Evolutionary conservation across 2,329 filamentous ascomycete species (phyloP), one percentile per base, ranked within the genome.

Genomic region (Colletotrichum coccodes): DNA sequence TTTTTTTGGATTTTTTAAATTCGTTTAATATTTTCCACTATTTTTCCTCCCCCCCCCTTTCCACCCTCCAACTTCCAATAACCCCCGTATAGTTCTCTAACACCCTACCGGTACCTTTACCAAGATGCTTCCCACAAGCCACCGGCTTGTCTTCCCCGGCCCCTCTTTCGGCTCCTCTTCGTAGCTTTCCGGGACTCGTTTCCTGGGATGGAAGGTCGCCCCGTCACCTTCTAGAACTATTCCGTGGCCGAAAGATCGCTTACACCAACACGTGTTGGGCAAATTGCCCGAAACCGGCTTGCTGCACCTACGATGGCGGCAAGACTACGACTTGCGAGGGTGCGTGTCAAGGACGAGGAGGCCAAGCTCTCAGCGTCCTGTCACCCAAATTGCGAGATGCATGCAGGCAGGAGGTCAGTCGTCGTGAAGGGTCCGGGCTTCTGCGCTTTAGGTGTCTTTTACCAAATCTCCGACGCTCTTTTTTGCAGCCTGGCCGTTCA

Each of bases 141-240:
- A 53, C 46, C 49, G 64, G 64, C 60, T 54, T 64, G 36, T 30
- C 23, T 53, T 59, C 53, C 65, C 52, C 52, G 53, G 53, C 46
- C 64, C 38, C 60, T 64, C 64, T 47, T 36, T 30, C 64, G 60
- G 60, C 53, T 47, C 60, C 60, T 59, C 60, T 40, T 64, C 60
- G 44, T 64, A 53, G 36, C 23, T 44, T 47, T 52, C 60, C 60
- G 60, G 65, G 38, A 16, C 47, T 64, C 38, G 42, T 11, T 64
- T 18, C 65, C 60, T 47, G 38, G 46, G 53, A 53, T 38, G 65
- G 47, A 68, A 60, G 47, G 38, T 28, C 53, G 28, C 40, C 54
- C 60, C 40, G 54, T 32, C 46, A n/a, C 38, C 60, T 68, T 68
- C 60, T 68, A 64, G 64, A 68, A 68, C 30, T 28, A 49, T 68